Conservation (phyloP, 768 basidiomycete species). For the Lactifluus volemus region DNA sequence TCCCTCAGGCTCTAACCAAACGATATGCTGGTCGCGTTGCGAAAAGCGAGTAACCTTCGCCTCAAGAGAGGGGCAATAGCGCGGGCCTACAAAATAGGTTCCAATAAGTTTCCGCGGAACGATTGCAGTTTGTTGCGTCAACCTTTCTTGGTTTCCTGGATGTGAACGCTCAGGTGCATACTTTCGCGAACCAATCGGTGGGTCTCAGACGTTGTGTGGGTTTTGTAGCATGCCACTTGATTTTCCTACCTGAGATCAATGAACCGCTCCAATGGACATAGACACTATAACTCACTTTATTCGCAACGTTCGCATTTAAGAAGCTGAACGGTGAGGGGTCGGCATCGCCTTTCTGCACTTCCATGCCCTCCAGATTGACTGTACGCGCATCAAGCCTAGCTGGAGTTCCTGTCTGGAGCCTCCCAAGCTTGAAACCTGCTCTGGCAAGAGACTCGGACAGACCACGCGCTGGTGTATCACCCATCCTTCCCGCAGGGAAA, state of each 20-base stretch:
- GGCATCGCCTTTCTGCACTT: constrained; percentile 57
- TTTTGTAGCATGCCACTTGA: constrained; percentile 67
- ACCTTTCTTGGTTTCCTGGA: constrained; percentile 87
- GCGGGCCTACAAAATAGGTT: constrained; percentile 46
- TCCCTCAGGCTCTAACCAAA: constrained; percentile 92
- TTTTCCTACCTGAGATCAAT: constrained; percentile 40
- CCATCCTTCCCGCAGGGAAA: constrained; percentile 70
- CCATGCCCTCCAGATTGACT: constrained; percentile 59
- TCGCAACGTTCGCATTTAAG: constrained; percentile 56
- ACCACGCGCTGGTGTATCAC: constrained; percentile 62
- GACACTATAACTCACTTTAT: constrained; percentile 39
- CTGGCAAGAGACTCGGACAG: constrained; percentile 65
- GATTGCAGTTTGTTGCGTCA: not conserved
- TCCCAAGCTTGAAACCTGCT: constrained; percentile 75
- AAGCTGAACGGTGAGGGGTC: constrained; percentile 70
- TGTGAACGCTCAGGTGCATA: constrained; percentile 71
- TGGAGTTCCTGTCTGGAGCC: constrained; percentile 83
- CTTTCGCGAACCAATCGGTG: constrained; percentile 70
- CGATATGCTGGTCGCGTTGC: constrained; percentile 56
- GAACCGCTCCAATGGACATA: no score
- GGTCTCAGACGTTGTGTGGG: constrained; percentile 61
- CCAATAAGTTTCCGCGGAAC: not conserved
- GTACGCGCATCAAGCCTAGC: constrained; percentile 64
- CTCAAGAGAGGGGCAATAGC: constrained; percentile 89
- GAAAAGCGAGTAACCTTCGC: constrained; percentile 77